A percentile compares a stretch with the other conserved stretches of the same genome.
These are phyloP conservation scores for Aspergillus haitiensis DNA, from an alignment of 495 filamentous ascomycete genomes.

Conservation along the genomic window DNA sequence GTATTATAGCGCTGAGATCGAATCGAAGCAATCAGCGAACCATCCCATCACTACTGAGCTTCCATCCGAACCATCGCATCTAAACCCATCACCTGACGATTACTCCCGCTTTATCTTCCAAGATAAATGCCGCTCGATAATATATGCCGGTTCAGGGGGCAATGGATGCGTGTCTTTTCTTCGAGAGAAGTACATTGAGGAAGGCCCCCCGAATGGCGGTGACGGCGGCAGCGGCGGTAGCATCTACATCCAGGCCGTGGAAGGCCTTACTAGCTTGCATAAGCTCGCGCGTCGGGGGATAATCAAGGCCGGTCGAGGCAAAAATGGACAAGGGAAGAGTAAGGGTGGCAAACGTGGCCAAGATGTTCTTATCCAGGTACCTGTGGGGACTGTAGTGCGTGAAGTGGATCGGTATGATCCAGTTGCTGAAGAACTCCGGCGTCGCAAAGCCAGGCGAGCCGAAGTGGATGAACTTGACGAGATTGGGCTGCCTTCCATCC, in stretches of 20 bases:
- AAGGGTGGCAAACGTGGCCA: conserved; percentile 78
- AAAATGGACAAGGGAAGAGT: conserved; percentile 81
- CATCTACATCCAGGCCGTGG: conserved; percentile 91
- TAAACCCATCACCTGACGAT: conserved; percentile 77
- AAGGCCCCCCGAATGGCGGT: conserved; percentile 95
- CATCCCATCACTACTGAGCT: conserved; percentile 21
- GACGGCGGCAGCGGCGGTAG: conserved; percentile 90
- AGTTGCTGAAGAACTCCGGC: conserved; percentile 59
- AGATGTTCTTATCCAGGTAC: conserved; percentile 85
- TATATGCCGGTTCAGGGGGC: conserved; percentile 78
- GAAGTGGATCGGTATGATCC: conserved; percentile 81
- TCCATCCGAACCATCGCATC: conserved; percentile 51
- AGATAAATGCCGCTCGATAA: conserved; percentile 74
- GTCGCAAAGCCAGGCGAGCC: conserved; percentile 24
- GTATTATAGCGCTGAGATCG: conserved; percentile 37
- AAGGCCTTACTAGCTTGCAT: conserved; percentile 86
- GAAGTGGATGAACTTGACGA: conserved; percentile 29
- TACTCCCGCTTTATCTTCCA: conserved; percentile 80
- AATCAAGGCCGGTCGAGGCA: conserved; percentile 76
- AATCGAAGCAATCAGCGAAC: conserved; percentile 14
- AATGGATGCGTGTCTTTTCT: conserved; percentile 92
- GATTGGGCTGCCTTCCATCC: conserved; percentile 34
- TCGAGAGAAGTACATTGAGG: conserved; percentile 79
- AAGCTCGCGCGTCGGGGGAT: conserved; percentile 79
- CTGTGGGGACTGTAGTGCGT: conserved; percentile 85